Evolutionary conservation across 2,329 filamentous ascomycete species (phyloP).

Genomic region (Kalmusia sp.): DNA sequence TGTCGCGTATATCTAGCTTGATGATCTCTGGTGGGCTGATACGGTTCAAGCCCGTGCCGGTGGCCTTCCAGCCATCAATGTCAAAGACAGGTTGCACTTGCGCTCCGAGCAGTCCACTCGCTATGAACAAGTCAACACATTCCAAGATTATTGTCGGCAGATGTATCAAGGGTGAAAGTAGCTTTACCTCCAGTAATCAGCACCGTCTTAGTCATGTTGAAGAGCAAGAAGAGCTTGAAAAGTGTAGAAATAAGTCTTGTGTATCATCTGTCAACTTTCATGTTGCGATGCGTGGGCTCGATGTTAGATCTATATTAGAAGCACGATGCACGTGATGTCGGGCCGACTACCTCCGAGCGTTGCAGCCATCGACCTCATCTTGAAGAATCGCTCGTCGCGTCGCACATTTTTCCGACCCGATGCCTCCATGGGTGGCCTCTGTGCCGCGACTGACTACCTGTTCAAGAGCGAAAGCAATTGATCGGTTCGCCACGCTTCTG

Average conservation of each 20-base stretch:
- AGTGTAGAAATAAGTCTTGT: not conserved
- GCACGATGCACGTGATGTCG: not conserved
- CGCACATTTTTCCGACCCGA: constrained; percentile 41
- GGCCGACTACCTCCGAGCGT: not conserved
- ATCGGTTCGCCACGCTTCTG: constrained; percentile 28
- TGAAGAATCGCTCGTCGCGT: constrained; percentile 23
- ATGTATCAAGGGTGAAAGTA: no score
- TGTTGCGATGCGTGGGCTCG: no score
- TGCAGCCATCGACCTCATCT: constrained; percentile 27
- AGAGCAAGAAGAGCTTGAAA: not conserved
- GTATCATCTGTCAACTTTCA: not conserved
- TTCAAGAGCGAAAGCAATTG: constrained; percentile 34
- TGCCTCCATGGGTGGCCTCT: constrained; percentile 52
- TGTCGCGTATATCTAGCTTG: constrained; percentile 60
- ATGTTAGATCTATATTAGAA: no score
- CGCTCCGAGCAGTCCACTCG: constrained; percentile 82
- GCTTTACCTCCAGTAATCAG: constrained; percentile 74
- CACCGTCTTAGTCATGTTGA: constrained; percentile 58
- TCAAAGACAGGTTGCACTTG: constrained; percentile 78
- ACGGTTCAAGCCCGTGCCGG: constrained; percentile 67
- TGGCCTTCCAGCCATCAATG: constrained; percentile 62
- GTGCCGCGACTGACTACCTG: constrained; percentile 40
- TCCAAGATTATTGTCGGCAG: no score
- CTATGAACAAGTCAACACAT: constrained; percentile 23
- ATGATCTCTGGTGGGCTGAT: constrained; percentile 71